Evolutionary conservation across 306 rosid species (phyloP), one percentile per base, ranked within the genome.

Genomic region (Cajanus cajan): DNA sequence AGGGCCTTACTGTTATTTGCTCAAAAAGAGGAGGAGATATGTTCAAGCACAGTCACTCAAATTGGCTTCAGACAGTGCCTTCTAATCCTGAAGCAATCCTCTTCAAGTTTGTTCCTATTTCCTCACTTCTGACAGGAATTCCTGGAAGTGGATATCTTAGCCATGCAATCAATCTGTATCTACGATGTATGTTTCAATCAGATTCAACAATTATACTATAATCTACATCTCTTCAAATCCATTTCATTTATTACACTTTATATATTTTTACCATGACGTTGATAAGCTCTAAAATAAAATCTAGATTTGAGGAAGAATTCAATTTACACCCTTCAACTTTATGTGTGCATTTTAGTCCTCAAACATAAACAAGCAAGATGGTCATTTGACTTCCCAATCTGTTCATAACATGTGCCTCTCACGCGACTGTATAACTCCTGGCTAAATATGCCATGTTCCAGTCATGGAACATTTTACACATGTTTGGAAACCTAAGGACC

Each of bases 91-190:
- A 94, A 76, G 98, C 93, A n/a, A 87, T 92, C 71, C 89, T 82
- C 69, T 92, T 94, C 89, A 94, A 89, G 89, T 94, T 94, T 82
- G 96, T 94, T 78, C 98, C 97, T 7, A 92, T 94, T 79, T 88
- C 97, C 54, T 94, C 98, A 51, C 95, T 94, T 80, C 92, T 94
- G 75, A 68, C 96, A 2, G 98, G 98, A 78, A 82, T 94, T 86
- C 91, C 96, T n/a, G 98, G 98, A 63, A 92, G 96, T 76, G 98
- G 98, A 76, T 94, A 92, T 89, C 98, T 94, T 16, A 92, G 93
- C 81, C 98, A 94, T 88, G 98, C 98, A 71, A 92, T 94, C 81
- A 94, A 94, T 89, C 85, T 94, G 88, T 94, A 94, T 82, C 84
- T 92, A 54, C 98, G 98, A 64, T 94, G 98, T 94, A 94, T 13